Conservation (phyloP, 2,329 filamentous ascomycete genomes). For the Penicillium sclerotiorum region DNA sequence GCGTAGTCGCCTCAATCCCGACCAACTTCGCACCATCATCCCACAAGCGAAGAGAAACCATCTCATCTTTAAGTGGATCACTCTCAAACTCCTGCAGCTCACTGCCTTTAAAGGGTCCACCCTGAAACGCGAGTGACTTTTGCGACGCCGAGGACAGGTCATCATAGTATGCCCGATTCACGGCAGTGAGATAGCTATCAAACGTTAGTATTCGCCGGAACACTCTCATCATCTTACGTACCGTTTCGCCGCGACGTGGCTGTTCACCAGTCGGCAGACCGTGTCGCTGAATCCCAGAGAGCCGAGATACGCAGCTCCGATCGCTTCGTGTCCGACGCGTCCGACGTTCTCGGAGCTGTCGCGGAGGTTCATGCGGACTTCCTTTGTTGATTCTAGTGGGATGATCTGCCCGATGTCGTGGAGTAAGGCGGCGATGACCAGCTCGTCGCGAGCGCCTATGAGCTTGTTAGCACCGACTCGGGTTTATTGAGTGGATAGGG, state of each 20-base stretch:
- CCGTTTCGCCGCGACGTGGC: slow-evolving; percentile 45
- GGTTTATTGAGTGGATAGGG: neutral
- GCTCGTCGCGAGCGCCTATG: slow-evolving; percentile 26
- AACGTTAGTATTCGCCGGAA: too few species aligned
- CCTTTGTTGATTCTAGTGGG: slow-evolving; percentile 34
- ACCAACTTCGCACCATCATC: slow-evolving; percentile 42
- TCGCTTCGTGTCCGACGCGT: slow-evolving; percentile 41
- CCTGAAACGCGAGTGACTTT: slow-evolving; percentile 42
- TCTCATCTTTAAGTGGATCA: slow-evolving; percentile 38
- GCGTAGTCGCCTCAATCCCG: slow-evolving; percentile 28
- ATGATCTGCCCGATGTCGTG: slow-evolving; percentile 50
- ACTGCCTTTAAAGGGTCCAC: slow-evolving; percentile 36
- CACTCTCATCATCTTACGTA: too few species aligned
- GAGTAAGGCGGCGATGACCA: slow-evolving; percentile 43
- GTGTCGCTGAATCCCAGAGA: slow-evolving; percentile 39
- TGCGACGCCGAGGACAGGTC: slow-evolving; percentile 41
- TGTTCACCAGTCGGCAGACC: slow-evolving; percentile 41
- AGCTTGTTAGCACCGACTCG: neutral
- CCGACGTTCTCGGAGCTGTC: slow-evolving; percentile 36
- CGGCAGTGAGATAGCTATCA: slow-evolving; percentile 42
- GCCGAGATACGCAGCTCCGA: slow-evolving; percentile 40
- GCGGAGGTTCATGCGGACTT: slow-evolving; percentile 30
- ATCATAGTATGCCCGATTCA: slow-evolving; percentile 36
- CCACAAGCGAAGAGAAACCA: slow-evolving; percentile 41
- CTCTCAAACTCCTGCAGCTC: slow-evolving; percentile 33